A percentile compares a stretch with the other conserved stretches of the same genome.
Evolutionary conservation across 768 basidiomycete species (phyloP).

Genomic region (Amanita pseudoporphyria): DNA sequence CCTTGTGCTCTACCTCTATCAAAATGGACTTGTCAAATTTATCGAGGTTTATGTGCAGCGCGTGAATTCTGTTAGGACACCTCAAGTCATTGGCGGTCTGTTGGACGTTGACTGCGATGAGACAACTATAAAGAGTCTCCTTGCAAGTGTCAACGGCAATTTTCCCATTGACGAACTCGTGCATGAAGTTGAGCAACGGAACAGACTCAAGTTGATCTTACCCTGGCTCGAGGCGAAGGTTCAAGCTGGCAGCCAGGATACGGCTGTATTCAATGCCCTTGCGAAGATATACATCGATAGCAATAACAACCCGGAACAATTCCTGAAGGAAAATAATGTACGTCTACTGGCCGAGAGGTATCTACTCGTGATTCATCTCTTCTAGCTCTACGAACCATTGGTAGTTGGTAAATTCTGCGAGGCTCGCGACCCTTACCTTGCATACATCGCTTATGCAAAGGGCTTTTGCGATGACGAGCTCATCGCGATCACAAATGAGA

Average conservation of each 20-base stretch:
- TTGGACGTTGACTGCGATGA: slow-evolving; percentile 99
- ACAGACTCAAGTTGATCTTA: slow-evolving; percentile 91
- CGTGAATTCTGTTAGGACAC: slow-evolving; percentile 94
- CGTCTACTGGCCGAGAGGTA: slow-evolving; percentile 18
- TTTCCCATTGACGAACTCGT: slow-evolving; percentile 99
- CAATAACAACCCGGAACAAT: slow-evolving; percentile 95
- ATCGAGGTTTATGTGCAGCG: slow-evolving; percentile 99
- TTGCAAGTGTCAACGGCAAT: slow-evolving; percentile 90
- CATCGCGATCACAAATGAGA: slow-evolving; percentile 94
- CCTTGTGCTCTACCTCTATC: slow-evolving; percentile 95
- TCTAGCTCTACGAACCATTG: slow-evolving; percentile 87
- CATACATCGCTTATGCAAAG: slow-evolving; percentile 98
- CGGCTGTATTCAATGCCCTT: slow-evolving; percentile 91
- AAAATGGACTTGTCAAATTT: slow-evolving; percentile 92
- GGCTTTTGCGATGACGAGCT: slow-evolving; percentile 98
- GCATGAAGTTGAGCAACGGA: slow-evolving; percentile 92
- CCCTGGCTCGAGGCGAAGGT: slow-evolving; percentile 96
- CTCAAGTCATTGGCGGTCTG: slow-evolving; percentile 93
- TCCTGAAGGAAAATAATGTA: slow-evolving; percentile 98
- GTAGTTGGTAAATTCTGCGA: slow-evolving; percentile 99
- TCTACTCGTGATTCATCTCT: slow-evolving; percentile 6
- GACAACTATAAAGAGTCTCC: slow-evolving; percentile 85
- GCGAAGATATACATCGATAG: slow-evolving; percentile 99
- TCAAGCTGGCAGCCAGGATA: slow-evolving; percentile 88
- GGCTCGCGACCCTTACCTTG: slow-evolving; percentile 94